phyloP scores from a whole-genome alignment of 164 flowering plant genomes.

The Macadamia integrifolia region DNA sequence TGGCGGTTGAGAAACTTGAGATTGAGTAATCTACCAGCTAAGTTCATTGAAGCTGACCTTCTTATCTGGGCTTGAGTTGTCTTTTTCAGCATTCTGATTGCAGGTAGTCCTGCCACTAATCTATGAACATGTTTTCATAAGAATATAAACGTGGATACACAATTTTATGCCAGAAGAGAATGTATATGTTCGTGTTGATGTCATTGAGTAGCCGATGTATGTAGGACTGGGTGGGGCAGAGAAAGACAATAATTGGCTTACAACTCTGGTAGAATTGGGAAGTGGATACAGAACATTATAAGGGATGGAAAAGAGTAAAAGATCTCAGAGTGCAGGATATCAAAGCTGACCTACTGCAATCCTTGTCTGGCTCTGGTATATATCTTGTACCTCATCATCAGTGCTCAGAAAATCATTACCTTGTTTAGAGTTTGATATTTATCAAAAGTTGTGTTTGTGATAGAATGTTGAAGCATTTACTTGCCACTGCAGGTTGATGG shows the following conservation, averaged over 20 bases:
- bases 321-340: slow-evolving; percentile 52
- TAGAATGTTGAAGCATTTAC: background rate
- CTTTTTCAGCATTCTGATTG: slow-evolving; percentile 84
- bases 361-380: slow-evolving; percentile 83
- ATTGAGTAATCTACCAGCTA: no score
- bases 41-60: no score
- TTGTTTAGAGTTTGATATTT: background rate
- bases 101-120: slow-evolving; percentile 42
- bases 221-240: slow-evolving; percentile 89
- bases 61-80: no score
- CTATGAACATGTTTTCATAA: background rate
- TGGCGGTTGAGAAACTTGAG: background rate
- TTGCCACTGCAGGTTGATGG: slow-evolving; percentile 40
- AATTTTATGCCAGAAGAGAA: background rate
- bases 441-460: background rate
- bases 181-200: background rate
- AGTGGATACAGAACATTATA: slow-evolving; percentile 54
- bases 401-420: no score
- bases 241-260: slow-evolving; percentile 74
- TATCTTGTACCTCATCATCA: no score
- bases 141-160: background rate
- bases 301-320: slow-evolving; percentile 54
- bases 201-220: background rate
- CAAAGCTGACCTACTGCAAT: slow-evolving; percentile 83
- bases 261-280: slow-evolving; percentile 98